A percentile compares a stretch with the other conserved stretches of the same genome.
Conservation (phyloP, 345 rosid genomes). For the Geranium rotundifolium region DNA sequence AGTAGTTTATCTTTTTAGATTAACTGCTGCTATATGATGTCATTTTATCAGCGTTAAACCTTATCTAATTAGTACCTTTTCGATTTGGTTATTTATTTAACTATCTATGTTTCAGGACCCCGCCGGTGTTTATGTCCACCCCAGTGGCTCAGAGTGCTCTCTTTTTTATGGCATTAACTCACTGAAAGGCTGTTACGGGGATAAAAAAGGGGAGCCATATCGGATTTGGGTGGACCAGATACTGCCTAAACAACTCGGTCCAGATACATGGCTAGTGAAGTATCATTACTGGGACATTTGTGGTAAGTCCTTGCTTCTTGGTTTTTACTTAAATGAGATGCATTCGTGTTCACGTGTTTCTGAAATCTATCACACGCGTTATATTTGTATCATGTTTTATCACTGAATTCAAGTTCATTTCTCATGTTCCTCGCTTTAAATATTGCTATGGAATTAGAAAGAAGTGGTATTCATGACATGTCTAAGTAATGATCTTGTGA, state of each 20-base stretch:
- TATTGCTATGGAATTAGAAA: not conserved
- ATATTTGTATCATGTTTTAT: no score
- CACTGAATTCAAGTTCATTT: not conserved
- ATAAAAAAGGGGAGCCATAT: conserved; percentile 59
- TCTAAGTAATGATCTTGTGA: not conserved
- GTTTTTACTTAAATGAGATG: not conserved
- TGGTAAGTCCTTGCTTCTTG: conserved; percentile 31
- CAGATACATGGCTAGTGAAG: conserved; percentile 64
- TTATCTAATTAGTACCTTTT: not conserved
- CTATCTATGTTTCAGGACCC: conserved; percentile 34
- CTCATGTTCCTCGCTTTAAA: not conserved
- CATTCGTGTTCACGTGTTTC: not conserved
- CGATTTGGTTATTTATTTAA: not conserved
- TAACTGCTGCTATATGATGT: not conserved
- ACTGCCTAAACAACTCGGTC: conserved; percentile 36
- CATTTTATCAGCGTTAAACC: not conserved
- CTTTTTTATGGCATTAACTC: conserved; percentile 40
- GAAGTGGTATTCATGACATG: not conserved
- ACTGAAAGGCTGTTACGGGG: conserved; percentile 51
- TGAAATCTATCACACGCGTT: not conserved
- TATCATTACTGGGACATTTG: conserved; percentile 63
- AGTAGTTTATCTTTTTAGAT: no score
- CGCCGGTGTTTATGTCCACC: conserved; percentile 45
- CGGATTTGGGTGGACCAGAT: conserved; percentile 81
- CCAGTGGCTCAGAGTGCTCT: conserved; percentile 59